Evolutionary conservation across 495 filamentous ascomycete genomes (phyloP).

Genomic region (Hyaloscypha finlandica): DNA sequence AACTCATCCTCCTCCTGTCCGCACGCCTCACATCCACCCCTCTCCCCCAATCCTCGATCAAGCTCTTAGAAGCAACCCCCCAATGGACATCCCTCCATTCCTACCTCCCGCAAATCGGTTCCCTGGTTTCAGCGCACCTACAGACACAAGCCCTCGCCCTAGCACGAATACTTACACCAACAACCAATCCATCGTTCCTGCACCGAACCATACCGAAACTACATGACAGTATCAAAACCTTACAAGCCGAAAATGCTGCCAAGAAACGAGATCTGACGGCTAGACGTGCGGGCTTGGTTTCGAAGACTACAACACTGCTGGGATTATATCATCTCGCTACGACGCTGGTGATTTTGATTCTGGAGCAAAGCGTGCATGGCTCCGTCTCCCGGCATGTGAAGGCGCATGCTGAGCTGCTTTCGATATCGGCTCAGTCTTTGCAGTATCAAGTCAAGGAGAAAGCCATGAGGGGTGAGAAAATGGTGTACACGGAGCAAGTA

Average conservation of each 20-base stretch:
- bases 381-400: conserved; percentile 54
- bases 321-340: conserved; percentile 34
- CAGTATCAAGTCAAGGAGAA: conserved; percentile 55
- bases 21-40: conserved; percentile 14
- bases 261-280: conserved; percentile 35
- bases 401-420: conserved; percentile 58
- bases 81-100: conserved; percentile 31
- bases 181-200: conserved; percentile 53
- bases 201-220: conserved; percentile 50
- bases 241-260: conserved; percentile 27
- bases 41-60: neutral
- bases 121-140: conserved; percentile 44
- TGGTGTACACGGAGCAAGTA: conserved; percentile 61
- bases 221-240: conserved; percentile 30
- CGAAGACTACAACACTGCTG: conserved; percentile 35
- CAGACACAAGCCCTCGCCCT: conserved; percentile 42
- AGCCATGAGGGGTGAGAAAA: conserved; percentile 36
- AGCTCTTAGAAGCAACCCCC: conserved; percentile 20
- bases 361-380: conserved; percentile 68
- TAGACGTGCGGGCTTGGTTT: conserved; percentile 39
- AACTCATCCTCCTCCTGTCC: conserved; percentile 32
- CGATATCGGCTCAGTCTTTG: conserved; percentile 57
- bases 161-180: conserved; percentile 45
- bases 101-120: conserved; percentile 41
- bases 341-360: conserved; percentile 28